These are phyloP conservation scores for Aureobasidium sp. DNA, from an alignment of 2,329 filamentous ascomycete genomes.

Conservation along the genomic window DNA sequence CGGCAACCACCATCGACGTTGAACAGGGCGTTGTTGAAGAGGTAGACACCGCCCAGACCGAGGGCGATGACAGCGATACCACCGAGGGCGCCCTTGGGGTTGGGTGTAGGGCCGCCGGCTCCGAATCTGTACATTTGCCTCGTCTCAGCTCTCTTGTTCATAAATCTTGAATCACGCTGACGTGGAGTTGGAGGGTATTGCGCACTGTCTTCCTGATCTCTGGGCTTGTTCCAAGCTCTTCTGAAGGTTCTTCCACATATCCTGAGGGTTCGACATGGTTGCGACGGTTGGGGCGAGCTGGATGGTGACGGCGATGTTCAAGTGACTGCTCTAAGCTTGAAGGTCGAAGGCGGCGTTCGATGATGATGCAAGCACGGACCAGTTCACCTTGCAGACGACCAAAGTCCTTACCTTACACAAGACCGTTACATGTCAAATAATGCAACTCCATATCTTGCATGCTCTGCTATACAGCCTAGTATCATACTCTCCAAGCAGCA, in stretches of 20 bases:
- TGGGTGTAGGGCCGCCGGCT: constrained; percentile 38
- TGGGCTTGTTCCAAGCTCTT: constrained; percentile 44
- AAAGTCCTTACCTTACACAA: neutral
- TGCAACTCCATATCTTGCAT: neutral
- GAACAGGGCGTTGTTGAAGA: constrained; percentile 58
- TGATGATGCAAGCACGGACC: neutral
- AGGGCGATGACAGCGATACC: constrained; percentile 48
- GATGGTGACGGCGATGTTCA: neutral
- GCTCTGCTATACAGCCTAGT: neutral
- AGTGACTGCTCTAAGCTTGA: neutral
- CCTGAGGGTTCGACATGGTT: constrained; percentile 47
- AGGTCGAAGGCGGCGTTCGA: neutral
- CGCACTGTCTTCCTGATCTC: constrained; percentile 38
- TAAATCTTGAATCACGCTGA: constrained; percentile 15
- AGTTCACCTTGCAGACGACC: neutral
- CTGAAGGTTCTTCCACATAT: constrained; percentile 59
- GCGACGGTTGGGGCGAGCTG: constrained; percentile 6
- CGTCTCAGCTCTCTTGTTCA: constrained; percentile 3
- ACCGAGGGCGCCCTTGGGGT: constrained; percentile 44
- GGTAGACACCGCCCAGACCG: constrained; percentile 41
- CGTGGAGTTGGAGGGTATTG: neutral
- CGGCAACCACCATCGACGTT: constrained; percentile 96
- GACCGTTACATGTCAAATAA: neutral
- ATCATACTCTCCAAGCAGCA: neutral
- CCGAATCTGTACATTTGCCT: constrained; percentile 31